Evolutionary conservation across 83 land plant species (phyloP), one percentile per base, ranked within the genome.

Genomic region (Larix sibirica): DNA sequence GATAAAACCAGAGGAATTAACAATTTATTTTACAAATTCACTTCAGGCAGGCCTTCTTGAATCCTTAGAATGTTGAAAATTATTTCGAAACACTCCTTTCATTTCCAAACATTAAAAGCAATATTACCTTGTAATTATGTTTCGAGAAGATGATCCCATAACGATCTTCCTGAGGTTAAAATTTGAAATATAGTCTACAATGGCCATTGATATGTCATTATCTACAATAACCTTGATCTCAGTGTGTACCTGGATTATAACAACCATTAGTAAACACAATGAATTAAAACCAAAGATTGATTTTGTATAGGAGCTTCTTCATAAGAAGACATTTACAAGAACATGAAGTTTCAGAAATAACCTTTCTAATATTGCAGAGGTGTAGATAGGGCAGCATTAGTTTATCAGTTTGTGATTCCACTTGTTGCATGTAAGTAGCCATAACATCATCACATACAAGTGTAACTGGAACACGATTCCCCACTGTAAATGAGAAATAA

Each of bases 171-270:
- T 84, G 80, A 91, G 77, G 61, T 82, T 23, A 54, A 77, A 81
- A n/a, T 58, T 74, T 38, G 62, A 71, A 77, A 87, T 74, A 81
- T 82, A 86, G 18, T 87, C 84, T 18, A 87, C 8, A 58, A 91
- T 26, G 54, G 84, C 88, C 68, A 82, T 87, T 12, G 86, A 28
- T 20, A 89, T 77, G 74, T 91, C 89, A 50, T 9, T 31, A 56
- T 87, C 87, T 28, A 89, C 93, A 71, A 89, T 36, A 61, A 91
- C 85, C n/a, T 71, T 86, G 82, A 87, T 89, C 44, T 85, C 86
- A 63, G 86, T 0, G n/a, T 79, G 83, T 62, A 91, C 56, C 93
- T 91, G 89, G 24, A 71, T 60, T 4, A 62, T 31, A 56, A 54
- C 12, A 54, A 54, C 1, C 20, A 23, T 50, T 23, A 23, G 13